phyloP scores from a whole-genome alignment of 495 filamentous ascomycete species.

The Podospora australis region DNA sequence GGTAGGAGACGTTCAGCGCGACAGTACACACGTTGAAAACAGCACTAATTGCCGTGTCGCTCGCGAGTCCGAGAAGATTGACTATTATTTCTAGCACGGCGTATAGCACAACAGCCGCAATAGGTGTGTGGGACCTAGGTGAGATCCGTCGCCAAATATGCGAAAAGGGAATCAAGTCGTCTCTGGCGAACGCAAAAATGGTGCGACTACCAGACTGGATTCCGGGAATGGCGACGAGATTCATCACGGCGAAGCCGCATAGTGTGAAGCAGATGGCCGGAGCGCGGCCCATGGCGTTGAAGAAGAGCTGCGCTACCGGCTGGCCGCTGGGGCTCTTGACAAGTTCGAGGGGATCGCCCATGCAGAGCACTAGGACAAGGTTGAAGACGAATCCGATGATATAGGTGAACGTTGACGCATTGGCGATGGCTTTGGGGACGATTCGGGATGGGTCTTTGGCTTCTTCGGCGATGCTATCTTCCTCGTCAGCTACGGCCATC shows the following conservation, averaged over 20 bases:
- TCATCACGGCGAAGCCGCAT: slow-evolving; percentile 51
- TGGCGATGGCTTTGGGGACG: slow-evolving; percentile 54
- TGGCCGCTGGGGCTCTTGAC: slow-evolving; percentile 44
- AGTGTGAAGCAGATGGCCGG: slow-evolving; percentile 57
- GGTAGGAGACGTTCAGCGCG: slow-evolving; percentile 57
- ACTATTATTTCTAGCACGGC: slow-evolving; percentile 51
- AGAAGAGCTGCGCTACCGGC: slow-evolving; percentile 58
- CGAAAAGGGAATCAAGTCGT: slow-evolving; percentile 51
- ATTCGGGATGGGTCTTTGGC: slow-evolving; percentile 52
- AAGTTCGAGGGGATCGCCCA: slow-evolving; percentile 46
- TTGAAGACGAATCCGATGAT: slow-evolving; percentile 56
- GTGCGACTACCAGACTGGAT: slow-evolving; percentile 56
- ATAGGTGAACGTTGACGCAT: slow-evolving; percentile 56
- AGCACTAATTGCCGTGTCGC: slow-evolving; percentile 53
- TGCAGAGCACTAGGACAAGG: slow-evolving; percentile 56
- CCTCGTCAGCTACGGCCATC: not conserved
- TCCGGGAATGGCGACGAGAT: slow-evolving; percentile 55
- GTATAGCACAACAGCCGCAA: slow-evolving; percentile 57
- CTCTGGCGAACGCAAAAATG: slow-evolving; percentile 57
- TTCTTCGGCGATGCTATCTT: slow-evolving; percentile 51
- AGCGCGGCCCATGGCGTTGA: slow-evolving; percentile 50
- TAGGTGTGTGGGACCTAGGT: slow-evolving; percentile 48
- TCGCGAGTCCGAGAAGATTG: slow-evolving; percentile 58
- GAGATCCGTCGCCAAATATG: slow-evolving; percentile 50
- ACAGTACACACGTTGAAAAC: slow-evolving; percentile 61